Base-by-base conservation (phyloP, 352 stramenopile species). In the Phytophthora ramorum region DNA sequence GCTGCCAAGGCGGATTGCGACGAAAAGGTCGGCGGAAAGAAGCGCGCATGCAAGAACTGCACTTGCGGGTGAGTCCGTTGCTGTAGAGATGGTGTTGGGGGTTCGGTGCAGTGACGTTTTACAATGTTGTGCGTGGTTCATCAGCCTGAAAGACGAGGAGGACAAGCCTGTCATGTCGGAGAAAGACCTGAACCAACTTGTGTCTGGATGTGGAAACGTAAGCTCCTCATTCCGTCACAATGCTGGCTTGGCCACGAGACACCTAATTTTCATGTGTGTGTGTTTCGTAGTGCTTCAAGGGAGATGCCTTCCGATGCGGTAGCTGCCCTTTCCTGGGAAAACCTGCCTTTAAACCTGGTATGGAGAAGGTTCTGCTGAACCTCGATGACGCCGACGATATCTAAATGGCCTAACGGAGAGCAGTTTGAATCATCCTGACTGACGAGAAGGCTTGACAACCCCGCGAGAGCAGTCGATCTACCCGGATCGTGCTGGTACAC, bases 301-400 rank as follows among this genome's bases (percentile, higher is more conserved):
- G 97, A 48, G 97, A 99, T 75, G 97, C 97, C 22, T 99, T 99
- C 81, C 94, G 97, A 40, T 99, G 97, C 71, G 96, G 93, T 8
- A 91, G 83, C 54, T 99, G 97, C 78, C 97, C 97, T 26, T 98
- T 98, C 81, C 77, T 99, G 32, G 97, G 96, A 50, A 97, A 97
- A 69, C 97, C 97, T 19, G 96, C 95, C 2, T 99, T 99, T 73
- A 98, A 98, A 75, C 83, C 96, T 8, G 87, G 87, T 50, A 93
- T 95, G 87, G 87, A 92, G 61, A 91, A 93, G 63, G 83, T 95
- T 54, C 51, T 95, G 60, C 74, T 95, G 45, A 92, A 93, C 75
- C 72, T 95, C 8, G 84, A 94, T 61, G 72, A 87, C 67, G 70
- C 78, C 9, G 87, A 95, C 56, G 87, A 95, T 79, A 81, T 95